phyloP scores from a whole-genome alignment of 176 grass and related monocot species.

The Panicum miliaceum region DNA sequence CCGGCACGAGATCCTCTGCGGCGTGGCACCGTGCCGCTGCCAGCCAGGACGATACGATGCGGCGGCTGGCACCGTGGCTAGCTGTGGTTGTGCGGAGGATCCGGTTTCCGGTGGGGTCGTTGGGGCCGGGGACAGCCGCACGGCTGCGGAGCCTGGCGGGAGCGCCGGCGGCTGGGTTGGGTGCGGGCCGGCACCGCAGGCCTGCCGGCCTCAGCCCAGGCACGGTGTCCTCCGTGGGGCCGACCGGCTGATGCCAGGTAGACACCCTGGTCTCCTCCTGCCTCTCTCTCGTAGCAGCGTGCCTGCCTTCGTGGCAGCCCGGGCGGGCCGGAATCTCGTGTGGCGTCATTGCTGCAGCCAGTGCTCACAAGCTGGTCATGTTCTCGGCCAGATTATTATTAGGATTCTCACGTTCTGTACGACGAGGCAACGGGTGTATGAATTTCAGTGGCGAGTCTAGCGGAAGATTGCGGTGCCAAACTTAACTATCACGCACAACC shows the following conservation, averaged over 20 bases:
- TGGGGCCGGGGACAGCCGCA: constrained; percentile 40
- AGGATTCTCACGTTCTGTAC: not conserved
- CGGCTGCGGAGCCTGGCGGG: constrained; percentile 44
- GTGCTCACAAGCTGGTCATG: not conserved
- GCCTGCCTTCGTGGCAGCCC: constrained; percentile 32
- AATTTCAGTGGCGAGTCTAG: constrained; percentile 13
- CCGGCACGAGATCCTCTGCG: constrained; percentile 24
- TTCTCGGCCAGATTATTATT: not conserved
- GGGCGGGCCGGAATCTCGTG: constrained; percentile 5
- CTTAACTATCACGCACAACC: not conserved
- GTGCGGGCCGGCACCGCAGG: constrained; percentile 36
- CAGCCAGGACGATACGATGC: constrained; percentile 13
- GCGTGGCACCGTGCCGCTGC: not conserved
- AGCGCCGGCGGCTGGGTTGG: constrained; percentile 56
- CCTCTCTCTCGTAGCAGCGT: not conserved
- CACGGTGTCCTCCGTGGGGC: constrained; percentile 43
- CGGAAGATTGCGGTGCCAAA: not conserved
- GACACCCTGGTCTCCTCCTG: constrained; percentile 35
- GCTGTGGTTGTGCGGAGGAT: constrained; percentile 41
- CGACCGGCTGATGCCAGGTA: constrained; percentile 43
- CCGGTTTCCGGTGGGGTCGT: constrained; percentile 31
- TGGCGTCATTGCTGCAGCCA: not conserved
- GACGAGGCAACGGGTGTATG: not conserved
- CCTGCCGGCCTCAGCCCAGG: constrained; percentile 34
- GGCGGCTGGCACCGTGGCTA: not conserved